Percentiles rank a stretch among this genome's conserved stretches.
Evolutionary conservation across 148 eudicot genomes (phyloP).

Genomic region (Cornus kousa): DNA sequence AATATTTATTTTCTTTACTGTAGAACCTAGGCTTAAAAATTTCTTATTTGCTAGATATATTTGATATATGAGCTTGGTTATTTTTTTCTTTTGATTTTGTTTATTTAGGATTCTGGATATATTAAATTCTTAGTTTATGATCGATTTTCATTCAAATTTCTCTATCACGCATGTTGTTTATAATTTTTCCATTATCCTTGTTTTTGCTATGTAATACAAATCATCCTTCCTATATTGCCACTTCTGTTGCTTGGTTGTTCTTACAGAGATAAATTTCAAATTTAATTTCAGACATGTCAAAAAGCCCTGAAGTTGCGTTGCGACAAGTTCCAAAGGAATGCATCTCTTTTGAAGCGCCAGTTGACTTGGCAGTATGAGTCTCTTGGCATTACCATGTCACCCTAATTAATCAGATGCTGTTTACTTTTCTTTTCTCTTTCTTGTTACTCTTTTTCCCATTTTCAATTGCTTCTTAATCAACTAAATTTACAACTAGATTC

Average conservation of each 20-base stretch:
- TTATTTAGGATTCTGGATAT: no score
- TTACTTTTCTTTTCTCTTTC: slow-evolving; percentile 1
- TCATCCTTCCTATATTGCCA: neutral
- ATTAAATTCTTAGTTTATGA: no score
- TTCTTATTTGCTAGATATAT: no score
- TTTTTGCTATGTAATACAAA: neutral
- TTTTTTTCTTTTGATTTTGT: no score
- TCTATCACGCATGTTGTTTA: neutral
- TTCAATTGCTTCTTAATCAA: slow-evolving; percentile 1
- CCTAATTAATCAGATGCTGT: neutral
- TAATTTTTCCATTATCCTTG: neutral
- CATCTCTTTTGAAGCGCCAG: slow-evolving; percentile 64
- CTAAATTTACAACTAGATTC: slow-evolving; percentile 46
- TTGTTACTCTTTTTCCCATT: neutral
- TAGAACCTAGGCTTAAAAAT: no score
- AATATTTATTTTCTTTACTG: no score
- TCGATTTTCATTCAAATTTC: neutral
- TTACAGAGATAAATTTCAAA: neutral
- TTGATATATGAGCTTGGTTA: no score
- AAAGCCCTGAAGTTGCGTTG: slow-evolving; percentile 59
- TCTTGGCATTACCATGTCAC: slow-evolving; percentile 2
- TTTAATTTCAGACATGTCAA: slow-evolving; percentile 50
- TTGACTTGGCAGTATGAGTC: slow-evolving; percentile 79
- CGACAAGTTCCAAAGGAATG: slow-evolving; percentile 66
- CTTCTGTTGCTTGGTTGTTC: neutral